phyloP scores from a whole-genome alignment of 805 yeast species.

The Kazachstania bromeliacearum region DNA sequence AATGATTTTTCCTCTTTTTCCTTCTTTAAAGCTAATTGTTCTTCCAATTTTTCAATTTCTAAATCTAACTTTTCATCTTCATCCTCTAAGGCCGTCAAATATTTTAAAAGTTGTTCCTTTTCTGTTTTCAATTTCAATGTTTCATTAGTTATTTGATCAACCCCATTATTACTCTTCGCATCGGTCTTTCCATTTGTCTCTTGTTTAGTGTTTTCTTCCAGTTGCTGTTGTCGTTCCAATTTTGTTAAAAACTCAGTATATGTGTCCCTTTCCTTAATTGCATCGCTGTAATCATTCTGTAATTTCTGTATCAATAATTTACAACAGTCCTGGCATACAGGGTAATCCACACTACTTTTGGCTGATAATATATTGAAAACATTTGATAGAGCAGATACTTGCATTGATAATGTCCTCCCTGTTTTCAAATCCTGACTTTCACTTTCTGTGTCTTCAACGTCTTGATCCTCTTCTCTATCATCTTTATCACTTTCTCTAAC shows the following conservation, averaged over 20 bases:
- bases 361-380: constrained; percentile 65
- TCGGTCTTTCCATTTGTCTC: constrained; percentile 13
- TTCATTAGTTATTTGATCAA: not conserved
- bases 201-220: constrained; percentile 13
- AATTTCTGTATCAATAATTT: constrained; percentile 52
- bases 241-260: constrained; percentile 66
- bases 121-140: constrained; percentile 22
- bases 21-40: constrained; percentile 39
- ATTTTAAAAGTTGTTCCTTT: constrained; percentile 11
- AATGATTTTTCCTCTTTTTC: constrained; percentile 37
- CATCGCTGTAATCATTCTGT: constrained; percentile 60
- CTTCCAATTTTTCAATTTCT: constrained; percentile 37
- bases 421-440: constrained; percentile 7
- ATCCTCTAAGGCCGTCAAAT: constrained; percentile 5
- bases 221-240: constrained; percentile 43
- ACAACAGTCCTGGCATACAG: constrained; percentile 84
- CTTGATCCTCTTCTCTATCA: constrained; percentile 25
- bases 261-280: constrained; percentile 66
- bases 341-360: constrained; percentile 71
- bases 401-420: constrained; percentile 34
- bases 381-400: constrained; percentile 46
- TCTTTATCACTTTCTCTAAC: constrained; percentile 6
- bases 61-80: constrained; percentile 37
- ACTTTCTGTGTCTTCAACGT: constrained; percentile 8
- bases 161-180: not conserved